Conservation (phyloP, 805 yeast species). For the Ogataea nonfermentans region DNA sequence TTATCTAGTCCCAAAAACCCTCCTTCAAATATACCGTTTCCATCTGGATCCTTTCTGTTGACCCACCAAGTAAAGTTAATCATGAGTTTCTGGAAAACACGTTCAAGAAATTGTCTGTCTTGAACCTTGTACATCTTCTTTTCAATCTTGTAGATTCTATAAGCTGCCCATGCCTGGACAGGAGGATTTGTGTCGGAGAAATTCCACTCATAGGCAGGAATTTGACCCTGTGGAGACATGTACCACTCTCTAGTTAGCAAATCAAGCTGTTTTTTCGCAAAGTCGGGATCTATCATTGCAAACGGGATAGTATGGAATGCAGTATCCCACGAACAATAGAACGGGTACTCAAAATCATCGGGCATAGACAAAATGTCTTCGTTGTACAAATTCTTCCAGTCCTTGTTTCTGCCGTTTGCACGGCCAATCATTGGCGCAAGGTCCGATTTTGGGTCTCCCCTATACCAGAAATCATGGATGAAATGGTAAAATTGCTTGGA, state of each 20-base stretch:
- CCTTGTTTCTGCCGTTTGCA: conserved; percentile 82
- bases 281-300: conserved; percentile 90
- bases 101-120: conserved; percentile 79
- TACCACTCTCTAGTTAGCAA: conserved; percentile 91
- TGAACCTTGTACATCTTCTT: conserved; percentile 78
- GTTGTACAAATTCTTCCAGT: conserved; percentile 86
- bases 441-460: conserved; percentile 76
- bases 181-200: conserved; percentile 96
- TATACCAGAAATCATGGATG: conserved; percentile 80
- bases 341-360: conserved; percentile 95
- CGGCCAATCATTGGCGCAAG: conserved; percentile 79
- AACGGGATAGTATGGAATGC: conserved; percentile 93
- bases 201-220: conserved; percentile 97
- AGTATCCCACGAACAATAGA: conserved; percentile 96
- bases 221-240: conserved; percentile 97
- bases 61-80: conserved; percentile 98
- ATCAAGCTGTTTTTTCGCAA: conserved; percentile 86
- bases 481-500: conserved; percentile 88
- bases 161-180: conserved; percentile 95
- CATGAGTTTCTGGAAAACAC: conserved; percentile 88
- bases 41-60: conserved; percentile 81
- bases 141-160: conserved; percentile 83
- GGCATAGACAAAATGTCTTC: conserved; percentile 88
- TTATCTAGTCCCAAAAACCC: conserved; percentile 92
- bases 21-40: conserved; percentile 89